Conservation (phyloP, 441 rosid species). For the Croton setiger region DNA sequence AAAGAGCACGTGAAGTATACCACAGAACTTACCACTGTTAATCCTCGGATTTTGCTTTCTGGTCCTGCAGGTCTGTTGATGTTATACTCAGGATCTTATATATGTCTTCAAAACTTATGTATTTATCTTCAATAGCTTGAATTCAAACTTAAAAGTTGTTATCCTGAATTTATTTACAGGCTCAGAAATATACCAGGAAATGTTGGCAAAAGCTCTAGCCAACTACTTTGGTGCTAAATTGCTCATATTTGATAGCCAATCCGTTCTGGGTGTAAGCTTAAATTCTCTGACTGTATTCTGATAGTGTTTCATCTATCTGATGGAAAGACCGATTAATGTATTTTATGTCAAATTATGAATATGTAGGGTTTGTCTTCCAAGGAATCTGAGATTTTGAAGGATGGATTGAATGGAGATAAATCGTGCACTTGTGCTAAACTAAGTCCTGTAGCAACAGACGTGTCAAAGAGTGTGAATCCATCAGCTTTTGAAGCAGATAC, state of each 20-base stretch:
- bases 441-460: constrained; percentile 38
- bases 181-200: constrained; percentile 93
- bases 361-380: constrained; percentile 77
- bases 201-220: constrained; percentile 88
- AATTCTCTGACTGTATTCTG: constrained; percentile 19
- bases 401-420: constrained; percentile 57
- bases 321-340: constrained; percentile 18
- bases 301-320: constrained; percentile 8
- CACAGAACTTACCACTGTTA: constrained; percentile 61
- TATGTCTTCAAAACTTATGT: not conserved
- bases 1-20: constrained; percentile 69
- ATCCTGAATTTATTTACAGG: constrained; percentile 41
- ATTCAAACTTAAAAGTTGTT: constrained; percentile 16
- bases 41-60: constrained; percentile 86
- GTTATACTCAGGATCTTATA: not conserved
- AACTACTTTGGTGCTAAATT: constrained; percentile 68
- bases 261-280: constrained; percentile 75
- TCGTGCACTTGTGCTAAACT: constrained; percentile 45
- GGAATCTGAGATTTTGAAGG: constrained; percentile 72
- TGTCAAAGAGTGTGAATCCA: constrained; percentile 37
- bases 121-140: constrained; percentile 1
- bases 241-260: constrained; percentile 73
- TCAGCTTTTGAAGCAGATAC: constrained; percentile 51
- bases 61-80: constrained; percentile 79
- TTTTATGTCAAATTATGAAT: constrained; percentile 24